A percentile compares a stretch with the other conserved stretches of the same genome.
Evolutionary conservation across 192 early-diverging fungal genomes (phyloP).

Genomic region (Rhizoclosmatium globosum): DNA sequence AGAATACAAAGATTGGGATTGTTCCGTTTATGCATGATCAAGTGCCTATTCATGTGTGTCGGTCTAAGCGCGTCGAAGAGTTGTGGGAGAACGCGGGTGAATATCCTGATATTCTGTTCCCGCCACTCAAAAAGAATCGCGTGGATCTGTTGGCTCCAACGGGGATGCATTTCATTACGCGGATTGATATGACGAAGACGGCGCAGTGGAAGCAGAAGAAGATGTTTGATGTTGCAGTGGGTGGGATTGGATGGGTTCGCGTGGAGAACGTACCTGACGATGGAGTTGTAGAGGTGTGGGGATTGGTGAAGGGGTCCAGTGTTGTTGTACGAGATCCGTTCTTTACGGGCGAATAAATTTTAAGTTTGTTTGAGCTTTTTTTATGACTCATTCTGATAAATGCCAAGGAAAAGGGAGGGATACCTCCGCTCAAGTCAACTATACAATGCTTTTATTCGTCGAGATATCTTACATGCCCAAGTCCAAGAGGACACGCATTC

Average conservation of each 20-base stretch:
- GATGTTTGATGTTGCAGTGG: constrained; percentile 25
- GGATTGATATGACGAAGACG: background rate
- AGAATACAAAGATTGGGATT: background rate
- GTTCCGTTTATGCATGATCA: background rate
- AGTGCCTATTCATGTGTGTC: constrained; percentile 22
- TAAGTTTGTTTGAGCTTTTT: too few species aligned
- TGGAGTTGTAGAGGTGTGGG: constrained; percentile 11
- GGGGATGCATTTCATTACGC: background rate
- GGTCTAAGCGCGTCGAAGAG: constrained; percentile 4
- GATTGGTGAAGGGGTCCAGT: background rate
- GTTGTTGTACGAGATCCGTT: background rate
- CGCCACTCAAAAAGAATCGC: constrained; percentile 15
- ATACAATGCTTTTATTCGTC: too few species aligned
- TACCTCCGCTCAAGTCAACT: too few species aligned
- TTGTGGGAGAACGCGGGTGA: background rate
- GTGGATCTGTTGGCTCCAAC: background rate
- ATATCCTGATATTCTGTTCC: constrained; percentile 18
- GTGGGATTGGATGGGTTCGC: constrained; percentile 23
- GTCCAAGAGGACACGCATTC: too few species aligned
- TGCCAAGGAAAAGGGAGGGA: too few species aligned
- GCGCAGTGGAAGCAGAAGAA: constrained; percentile 3
- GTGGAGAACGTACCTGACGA: background rate
- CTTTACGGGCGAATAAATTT: background rate
- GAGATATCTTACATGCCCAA: too few species aligned
- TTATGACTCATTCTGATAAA: too few species aligned